Conservation (phyloP, 352 stramenopile genomes). For the Pythium rhizo-oryzae region DNA sequence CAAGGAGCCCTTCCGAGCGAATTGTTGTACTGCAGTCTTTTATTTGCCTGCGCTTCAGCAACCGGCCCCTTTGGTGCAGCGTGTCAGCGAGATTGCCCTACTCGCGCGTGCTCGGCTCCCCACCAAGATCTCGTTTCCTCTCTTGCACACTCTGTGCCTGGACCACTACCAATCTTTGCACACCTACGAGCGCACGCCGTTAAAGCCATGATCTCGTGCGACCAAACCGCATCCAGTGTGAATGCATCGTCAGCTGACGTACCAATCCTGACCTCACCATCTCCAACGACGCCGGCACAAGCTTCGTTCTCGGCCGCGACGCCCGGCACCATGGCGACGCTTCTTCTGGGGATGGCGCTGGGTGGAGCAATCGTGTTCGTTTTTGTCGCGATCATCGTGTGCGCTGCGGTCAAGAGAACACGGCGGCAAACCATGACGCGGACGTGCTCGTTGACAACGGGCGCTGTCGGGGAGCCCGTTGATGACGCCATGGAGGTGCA, state of each 20-base stretch:
- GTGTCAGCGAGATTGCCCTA: too few species aligned
- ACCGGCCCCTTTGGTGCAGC: too few species aligned
- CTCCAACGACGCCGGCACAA: background rate
- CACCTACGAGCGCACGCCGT: too few species aligned
- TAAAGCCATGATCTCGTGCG: background rate
- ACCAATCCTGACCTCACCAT: background rate
- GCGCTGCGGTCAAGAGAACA: background rate
- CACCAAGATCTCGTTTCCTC: too few species aligned
- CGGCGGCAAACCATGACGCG: background rate
- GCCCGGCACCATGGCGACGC: background rate
- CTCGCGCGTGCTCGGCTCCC: too few species aligned
- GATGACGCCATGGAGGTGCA: conserved; percentile 13
- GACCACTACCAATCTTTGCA: too few species aligned
- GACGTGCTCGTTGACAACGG: background rate
- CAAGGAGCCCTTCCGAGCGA: too few species aligned
- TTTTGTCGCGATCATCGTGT: background rate
- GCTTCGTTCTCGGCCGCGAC: background rate
- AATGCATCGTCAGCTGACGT: background rate
- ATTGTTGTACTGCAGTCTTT: too few species aligned
- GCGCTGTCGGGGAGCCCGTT: background rate
- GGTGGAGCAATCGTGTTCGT: conserved; percentile 1
- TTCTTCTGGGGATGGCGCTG: conserved; percentile 11
- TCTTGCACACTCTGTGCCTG: too few species aligned
- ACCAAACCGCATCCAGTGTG: background rate
- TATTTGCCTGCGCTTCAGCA: too few species aligned